Evolutionary conservation across 2,329 filamentous ascomycete species (phyloP), one percentile per base, ranked within the genome.

Genomic region (Fusarium mexicanum): DNA sequence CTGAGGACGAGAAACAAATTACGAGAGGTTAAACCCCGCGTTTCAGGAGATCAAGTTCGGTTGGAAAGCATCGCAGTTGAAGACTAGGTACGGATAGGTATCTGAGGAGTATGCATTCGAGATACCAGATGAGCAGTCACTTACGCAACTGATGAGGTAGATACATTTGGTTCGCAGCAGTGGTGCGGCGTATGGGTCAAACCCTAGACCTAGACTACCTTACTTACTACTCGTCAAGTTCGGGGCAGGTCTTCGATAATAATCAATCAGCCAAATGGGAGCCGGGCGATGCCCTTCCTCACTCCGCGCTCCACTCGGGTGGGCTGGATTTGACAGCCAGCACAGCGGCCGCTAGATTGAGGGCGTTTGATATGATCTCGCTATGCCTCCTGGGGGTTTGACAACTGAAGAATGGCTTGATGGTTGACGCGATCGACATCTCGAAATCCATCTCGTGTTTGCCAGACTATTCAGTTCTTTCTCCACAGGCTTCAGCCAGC

Each of bases 311-410:
- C 76, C 76, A 78, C 76, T 64, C 29, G 37, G 67, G 62, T 62
- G 68, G 67, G 67, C 73, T 75, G 63, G 75, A 69, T 65, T 72
- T 64, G 59, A 76, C 62, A 77, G 67, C 48, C 43, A 68, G 61
- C 65, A 64, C 68, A 65, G 70, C 76, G 76, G 76, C 76, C 76
- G 76, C 75, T 76, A 61, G 61, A 76, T 78, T 78, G 75, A 78
- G 76, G 75, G 76, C 76, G 76, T 61, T 69, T 46, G 48, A 51
- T 18, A 29, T 35, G 44, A n/a, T 29, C 46, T 58, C 61, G 63
- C 46, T 44, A 38, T 44, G 48, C 61, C 55, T 29, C 41, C 22
- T 51, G 40, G 22, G 24, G n/a, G 48, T 17, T 31, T 35, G 40
- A 24, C 26, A 53, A 57, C 26, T 26, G 14, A 12, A 31, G 26